Percentiles rank a stretch among this genome's conserved stretches.
phyloP scores from a whole-genome alignment of 305 asterid genomes.

The Striga hermonthica region DNA sequence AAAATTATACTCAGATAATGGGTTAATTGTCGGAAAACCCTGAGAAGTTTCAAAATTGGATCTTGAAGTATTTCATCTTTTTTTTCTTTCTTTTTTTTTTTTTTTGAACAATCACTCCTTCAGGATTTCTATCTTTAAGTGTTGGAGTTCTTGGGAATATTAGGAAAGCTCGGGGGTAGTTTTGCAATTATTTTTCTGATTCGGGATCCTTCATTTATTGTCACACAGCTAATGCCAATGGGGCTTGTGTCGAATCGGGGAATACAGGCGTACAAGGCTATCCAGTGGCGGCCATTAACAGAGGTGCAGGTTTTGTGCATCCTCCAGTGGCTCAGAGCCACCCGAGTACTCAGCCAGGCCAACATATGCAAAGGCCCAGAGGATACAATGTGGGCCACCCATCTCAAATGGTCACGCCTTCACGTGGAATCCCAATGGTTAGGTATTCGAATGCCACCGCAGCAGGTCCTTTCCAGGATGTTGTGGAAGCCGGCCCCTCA shows the following conservation, averaged over 20 bases:
- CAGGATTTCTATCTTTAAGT: too few relatives aligned
- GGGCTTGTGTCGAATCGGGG: conserved; percentile 48
- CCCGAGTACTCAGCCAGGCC: conserved; percentile 44
- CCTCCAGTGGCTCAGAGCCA: conserved; percentile 54
- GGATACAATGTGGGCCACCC: conserved; percentile 44
- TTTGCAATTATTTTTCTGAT: conserved; percentile 10
- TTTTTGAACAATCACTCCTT: too few relatives aligned
- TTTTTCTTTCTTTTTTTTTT: too few relatives aligned
- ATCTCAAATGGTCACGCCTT: conserved; percentile 44
- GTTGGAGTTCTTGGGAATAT: too few relatives aligned
- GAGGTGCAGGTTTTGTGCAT: conserved; percentile 45
- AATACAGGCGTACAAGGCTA: conserved; percentile 52
- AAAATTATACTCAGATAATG: too few relatives aligned
- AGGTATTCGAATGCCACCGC: conserved; percentile 41
- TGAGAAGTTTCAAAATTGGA: too few relatives aligned
- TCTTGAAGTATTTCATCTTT: too few relatives aligned
- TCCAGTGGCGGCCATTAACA: conserved; percentile 44
- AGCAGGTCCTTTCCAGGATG: conserved; percentile 40
- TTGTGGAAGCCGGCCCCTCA: conserved; percentile 45
- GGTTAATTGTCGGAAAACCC: too few relatives aligned
- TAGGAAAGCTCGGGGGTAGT: too few relatives aligned
- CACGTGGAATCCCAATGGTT: conserved; percentile 41
- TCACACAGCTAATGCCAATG: conserved; percentile 41
- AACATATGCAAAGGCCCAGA: conserved; percentile 48
- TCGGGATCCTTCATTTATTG: conserved; percentile 11